Percentiles rank a stretch among this genome's conserved stretches.
These are phyloP conservation scores for Penicillium expansum DNA, from an alignment of 2,329 filamentous ascomycete species.

Conservation along the genomic window DNA sequence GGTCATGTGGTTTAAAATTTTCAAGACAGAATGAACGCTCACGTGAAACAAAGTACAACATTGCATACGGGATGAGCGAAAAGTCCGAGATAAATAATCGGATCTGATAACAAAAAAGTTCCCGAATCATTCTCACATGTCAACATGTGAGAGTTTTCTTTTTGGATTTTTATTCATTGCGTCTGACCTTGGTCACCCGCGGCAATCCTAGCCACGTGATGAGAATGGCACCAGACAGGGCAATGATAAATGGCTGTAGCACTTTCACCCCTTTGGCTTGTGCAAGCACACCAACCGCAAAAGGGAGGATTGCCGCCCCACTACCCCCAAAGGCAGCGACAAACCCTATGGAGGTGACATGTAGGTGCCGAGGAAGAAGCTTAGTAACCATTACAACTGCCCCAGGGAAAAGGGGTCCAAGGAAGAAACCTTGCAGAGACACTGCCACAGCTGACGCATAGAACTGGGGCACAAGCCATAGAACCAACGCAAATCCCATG, in stretches of 20 bases:
- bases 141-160: constrained; percentile 13
- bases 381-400: constrained; percentile 72
- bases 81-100: constrained; percentile 9
- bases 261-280: constrained; percentile 59
- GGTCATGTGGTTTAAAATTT: not conserved
- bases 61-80: not conserved
- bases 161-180: too few species aligned
- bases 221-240: constrained; percentile 51
- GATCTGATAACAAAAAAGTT: constrained; percentile 24
- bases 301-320: constrained; percentile 56
- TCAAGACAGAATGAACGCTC: not conserved
- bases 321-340: constrained; percentile 72
- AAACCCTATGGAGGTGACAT: constrained; percentile 79
- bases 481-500: constrained; percentile 66
- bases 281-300: constrained; percentile 47
- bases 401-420: constrained; percentile 75
- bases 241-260: constrained; percentile 59
- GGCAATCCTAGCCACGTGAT: constrained; percentile 49
- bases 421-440: constrained; percentile 71
- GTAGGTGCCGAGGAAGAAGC: constrained; percentile 67
- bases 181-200: constrained; percentile 19
- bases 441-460: constrained; percentile 71
- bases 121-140: constrained; percentile 20
- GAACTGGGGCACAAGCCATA: constrained; percentile 79
- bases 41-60: not conserved